Percentiles rank a stretch among this genome's conserved stretches.
These are phyloP conservation scores for Fraxinus angustifolia DNA, from an alignment of 305 asterid genomes.

Conservation along the genomic window DNA sequence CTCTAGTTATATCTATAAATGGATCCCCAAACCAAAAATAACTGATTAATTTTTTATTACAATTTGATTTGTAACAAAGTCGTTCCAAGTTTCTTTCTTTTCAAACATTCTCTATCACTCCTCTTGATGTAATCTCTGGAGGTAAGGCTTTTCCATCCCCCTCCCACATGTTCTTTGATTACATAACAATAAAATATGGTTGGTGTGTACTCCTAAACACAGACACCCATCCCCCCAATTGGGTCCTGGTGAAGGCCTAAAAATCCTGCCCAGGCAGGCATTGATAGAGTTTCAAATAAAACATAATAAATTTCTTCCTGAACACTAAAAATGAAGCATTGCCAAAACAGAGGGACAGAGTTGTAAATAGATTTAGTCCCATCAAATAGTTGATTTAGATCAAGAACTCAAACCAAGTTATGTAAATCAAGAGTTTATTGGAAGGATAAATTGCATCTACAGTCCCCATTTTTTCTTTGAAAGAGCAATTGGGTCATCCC, in stretches of 20 bases:
- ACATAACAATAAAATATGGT: not conserved
- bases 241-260: not conserved
- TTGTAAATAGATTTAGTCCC: not conserved
- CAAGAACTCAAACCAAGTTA: not conserved
- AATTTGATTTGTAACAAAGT: not conserved
- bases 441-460: not conserved
- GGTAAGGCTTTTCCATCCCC: not conserved
- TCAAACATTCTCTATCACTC: not conserved
- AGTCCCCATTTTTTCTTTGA: not conserved
- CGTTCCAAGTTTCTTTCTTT: not conserved
- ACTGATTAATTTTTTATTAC: no score
- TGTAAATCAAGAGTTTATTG: not conserved
- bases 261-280: not conserved
- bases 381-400: not conserved
- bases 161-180: not conserved
- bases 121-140: not conserved
- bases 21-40: not conserved
- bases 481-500: not conserved
- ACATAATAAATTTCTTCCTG: no score
- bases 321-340: no score
- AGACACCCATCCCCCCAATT: not conserved
- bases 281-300: no score
- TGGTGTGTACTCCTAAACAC: not conserved
- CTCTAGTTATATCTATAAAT: not conserved
- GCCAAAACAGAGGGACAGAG: not conserved